phyloP scores from a whole-genome alignment of 179 eudicot species.

The Silene noctiflora region DNA sequence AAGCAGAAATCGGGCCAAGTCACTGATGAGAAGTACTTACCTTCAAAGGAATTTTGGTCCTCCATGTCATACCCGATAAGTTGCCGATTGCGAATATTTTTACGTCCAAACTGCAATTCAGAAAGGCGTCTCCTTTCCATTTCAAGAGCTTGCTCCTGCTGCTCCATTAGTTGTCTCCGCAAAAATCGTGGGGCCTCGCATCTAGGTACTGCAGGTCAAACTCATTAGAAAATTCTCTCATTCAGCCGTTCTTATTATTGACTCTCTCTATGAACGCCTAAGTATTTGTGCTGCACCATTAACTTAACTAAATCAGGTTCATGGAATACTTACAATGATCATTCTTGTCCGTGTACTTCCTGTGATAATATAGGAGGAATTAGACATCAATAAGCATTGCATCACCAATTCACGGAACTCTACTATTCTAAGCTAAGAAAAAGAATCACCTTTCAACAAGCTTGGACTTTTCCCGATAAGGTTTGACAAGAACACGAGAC shows the following conservation, averaged over 20 bases:
- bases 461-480: slow-evolving; percentile 78
- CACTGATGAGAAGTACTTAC: slow-evolving; percentile 21
- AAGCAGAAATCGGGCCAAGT: background rate
- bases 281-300: no score
- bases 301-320: no score
- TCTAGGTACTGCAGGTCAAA: slow-evolving; percentile 25
- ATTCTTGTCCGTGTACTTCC: slow-evolving; percentile 56
- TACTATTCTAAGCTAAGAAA: background rate
- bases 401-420: background rate
- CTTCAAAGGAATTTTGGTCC: slow-evolving; percentile 39
- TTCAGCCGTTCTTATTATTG: background rate
- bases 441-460: slow-evolving; percentile 53
- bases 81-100: slow-evolving; percentile 30
- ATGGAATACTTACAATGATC: slow-evolving; percentile 41
- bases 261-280: no score
- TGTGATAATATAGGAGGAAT: slow-evolving; percentile 28
- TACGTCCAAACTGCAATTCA: slow-evolving; percentile 41
- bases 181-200: slow-evolving; percentile 50
- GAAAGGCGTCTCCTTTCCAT: slow-evolving; percentile 47
- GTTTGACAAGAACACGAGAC: slow-evolving; percentile 95
- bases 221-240: background rate
- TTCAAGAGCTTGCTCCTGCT: slow-evolving; percentile 53
- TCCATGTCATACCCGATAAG: slow-evolving; percentile 36
- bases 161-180: slow-evolving; percentile 52
- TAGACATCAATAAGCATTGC: background rate